A percentile compares a stretch with the other conserved stretches of the same genome.
phyloP scores from a whole-genome alignment of 1,284 basidiomycete species.

The Spongiforma sp. region DNA sequence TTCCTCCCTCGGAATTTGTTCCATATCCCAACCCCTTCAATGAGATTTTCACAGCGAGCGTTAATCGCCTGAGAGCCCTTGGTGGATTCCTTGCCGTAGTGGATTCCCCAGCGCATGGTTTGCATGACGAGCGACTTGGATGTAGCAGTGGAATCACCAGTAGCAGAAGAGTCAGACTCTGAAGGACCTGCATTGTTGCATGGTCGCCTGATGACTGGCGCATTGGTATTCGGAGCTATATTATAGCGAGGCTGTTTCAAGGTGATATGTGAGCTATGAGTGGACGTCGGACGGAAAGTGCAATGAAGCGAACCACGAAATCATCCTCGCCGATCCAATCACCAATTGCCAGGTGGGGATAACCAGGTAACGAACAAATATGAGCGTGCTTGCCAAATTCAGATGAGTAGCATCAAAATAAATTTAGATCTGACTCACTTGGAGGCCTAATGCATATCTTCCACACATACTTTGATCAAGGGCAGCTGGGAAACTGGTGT shows the following conservation, averaged over 20 bases:
- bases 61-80: slow-evolving; percentile 85
- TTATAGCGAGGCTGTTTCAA: slow-evolving; percentile 62
- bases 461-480: slow-evolving; percentile 71
- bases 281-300: not conserved
- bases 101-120: slow-evolving; percentile 92
- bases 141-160: not conserved
- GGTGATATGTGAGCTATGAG: not conserved
- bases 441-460: slow-evolving; percentile 60
- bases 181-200: not conserved
- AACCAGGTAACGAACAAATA: slow-evolving; percentile 47
- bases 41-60: slow-evolving; percentile 83
- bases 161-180: slow-evolving; percentile 5
- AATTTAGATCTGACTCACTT: slow-evolving; percentile 36
- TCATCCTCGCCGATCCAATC: slow-evolving; percentile 68
- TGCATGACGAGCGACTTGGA: slow-evolving; percentile 51
- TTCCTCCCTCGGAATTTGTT: slow-evolving; percentile 77
- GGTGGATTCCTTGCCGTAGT: slow-evolving; percentile 79
- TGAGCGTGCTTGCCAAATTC: slow-evolving; percentile 31
- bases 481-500: too few relatives aligned
- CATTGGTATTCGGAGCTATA: slow-evolving; percentile 72
- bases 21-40: slow-evolving; percentile 83
- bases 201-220: slow-evolving; percentile 63
- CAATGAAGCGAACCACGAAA: slow-evolving; percentile 51
- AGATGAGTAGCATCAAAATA: not conserved
- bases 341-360: slow-evolving; percentile 49